Evolutionary conservation across 192 early-diverging fungal genomes (phyloP), one percentile per base, ranked within the genome.

Genomic region (Lunasporangiospora selenospora): DNA sequence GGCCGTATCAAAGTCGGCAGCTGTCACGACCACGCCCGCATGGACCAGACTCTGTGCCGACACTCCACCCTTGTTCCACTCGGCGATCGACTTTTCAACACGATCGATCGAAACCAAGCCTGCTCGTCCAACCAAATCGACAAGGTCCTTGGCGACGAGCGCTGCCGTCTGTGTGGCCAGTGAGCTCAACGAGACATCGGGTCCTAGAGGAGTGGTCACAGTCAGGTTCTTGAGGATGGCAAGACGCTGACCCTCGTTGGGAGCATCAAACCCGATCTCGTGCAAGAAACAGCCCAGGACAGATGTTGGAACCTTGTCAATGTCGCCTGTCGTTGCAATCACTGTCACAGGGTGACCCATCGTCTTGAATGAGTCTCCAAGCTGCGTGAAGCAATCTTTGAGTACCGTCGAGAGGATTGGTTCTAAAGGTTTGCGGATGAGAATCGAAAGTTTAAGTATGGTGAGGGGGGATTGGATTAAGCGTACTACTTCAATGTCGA

Each of bases 131-230:
- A 94, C 75, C 18, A 97, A 65, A 61, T 89, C 86, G 0, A 84
- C 88, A 13, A 99, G 71, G 71, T 99, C 97, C 23, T 91, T 85
- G 0, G 91, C 89, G 12, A 93, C 89, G 53, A 99, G 83, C 3
- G 93, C 94, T 5, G 97, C 96, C 0, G 96, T 99, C 55, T 98
- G 95, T 32, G 90, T 88, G 4, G 97, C 92, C 41, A 98, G 76
- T 33, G 81, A 82, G 3, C 80, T 61, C 29, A 93, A 40, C 27
- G 88, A 85, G 6, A 94, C 86, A 80, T 98, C 95, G 1, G 88
- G 88, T 4, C 95, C 86, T 27, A 93, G 62, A 15, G 80, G 79
- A 10, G 86, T 75, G 1, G 56, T 24, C 10, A 71, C 31, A 6
- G 90, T 84, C 12, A 92, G 69, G 40, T 82, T 80, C 18, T 78